phyloP scores from a whole-genome alignment of 805 yeast genomes.

The Saturnispora kantuleensis region DNA sequence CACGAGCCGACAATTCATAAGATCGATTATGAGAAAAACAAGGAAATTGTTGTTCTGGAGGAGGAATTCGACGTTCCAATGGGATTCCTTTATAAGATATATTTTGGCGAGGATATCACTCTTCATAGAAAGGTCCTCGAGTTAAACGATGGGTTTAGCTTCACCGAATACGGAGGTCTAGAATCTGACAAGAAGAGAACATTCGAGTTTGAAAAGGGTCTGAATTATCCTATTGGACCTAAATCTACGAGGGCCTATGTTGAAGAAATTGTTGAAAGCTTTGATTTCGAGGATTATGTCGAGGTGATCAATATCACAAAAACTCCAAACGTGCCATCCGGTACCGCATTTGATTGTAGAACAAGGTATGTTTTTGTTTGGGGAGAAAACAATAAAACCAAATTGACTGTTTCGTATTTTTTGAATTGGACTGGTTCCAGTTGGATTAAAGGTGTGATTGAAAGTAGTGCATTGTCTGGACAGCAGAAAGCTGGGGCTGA shows the following conservation, averaged over 20 bases:
- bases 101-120: constrained; percentile 53
- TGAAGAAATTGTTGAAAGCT: constrained; percentile 46
- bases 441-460: constrained; percentile 87
- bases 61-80: constrained; percentile 58
- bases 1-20: constrained; percentile 50
- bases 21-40: constrained; percentile 33
- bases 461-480: constrained; percentile 74
- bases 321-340: constrained; percentile 96
- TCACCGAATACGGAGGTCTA: constrained; percentile 31
- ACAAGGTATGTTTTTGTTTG: constrained; percentile 69
- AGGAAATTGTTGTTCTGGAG: constrained; percentile 43
- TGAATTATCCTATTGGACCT: constrained; percentile 83
- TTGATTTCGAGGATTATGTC: constrained; percentile 45
- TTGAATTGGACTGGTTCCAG: constrained; percentile 86
- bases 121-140: constrained; percentile 32
- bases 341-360: constrained; percentile 64
- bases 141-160: constrained; percentile 38
- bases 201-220: constrained; percentile 62
- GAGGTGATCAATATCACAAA: constrained; percentile 52
- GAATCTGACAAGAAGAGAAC: constrained; percentile 32
- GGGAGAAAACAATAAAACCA: constrained; percentile 55
- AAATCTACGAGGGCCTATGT: constrained; percentile 68
- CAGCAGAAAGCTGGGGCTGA: constrained; percentile 52
- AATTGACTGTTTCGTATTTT: constrained; percentile 55
- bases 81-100: constrained; percentile 58